These are phyloP conservation scores for Ophiostoma sp. DNA, from an alignment of 2,329 filamentous ascomycete genomes.

Conservation along the genomic window DNA sequence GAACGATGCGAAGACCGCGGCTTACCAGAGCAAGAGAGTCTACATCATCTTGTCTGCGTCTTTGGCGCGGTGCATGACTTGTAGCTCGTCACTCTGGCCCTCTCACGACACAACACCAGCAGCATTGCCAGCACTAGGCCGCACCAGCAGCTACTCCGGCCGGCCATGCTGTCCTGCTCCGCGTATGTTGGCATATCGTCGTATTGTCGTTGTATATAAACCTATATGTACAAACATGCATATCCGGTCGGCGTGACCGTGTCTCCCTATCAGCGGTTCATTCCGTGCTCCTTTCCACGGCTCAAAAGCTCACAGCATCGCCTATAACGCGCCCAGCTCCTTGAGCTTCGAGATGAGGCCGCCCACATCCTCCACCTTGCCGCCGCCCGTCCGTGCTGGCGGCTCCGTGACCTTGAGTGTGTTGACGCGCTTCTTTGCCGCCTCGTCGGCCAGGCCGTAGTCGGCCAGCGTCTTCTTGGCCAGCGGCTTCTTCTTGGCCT, in stretches of 20 bases:
- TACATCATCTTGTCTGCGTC: too few relatives aligned
- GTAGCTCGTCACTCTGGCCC: too few relatives aligned
- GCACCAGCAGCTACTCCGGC: background rate
- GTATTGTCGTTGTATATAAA: background rate
- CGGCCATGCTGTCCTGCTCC: too few relatives aligned
- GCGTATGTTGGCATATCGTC: background rate
- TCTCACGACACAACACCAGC: too few relatives aligned
- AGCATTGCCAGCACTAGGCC: too few relatives aligned
- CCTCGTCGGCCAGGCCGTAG: slow-evolving; percentile 69
- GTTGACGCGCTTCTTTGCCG: slow-evolving; percentile 72
- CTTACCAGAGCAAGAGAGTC: too few relatives aligned
- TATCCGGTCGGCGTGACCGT: background rate
- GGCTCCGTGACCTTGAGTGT: slow-evolving; percentile 89
- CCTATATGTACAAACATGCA: background rate
- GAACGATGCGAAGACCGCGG: too few relatives aligned
- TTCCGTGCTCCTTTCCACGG: background rate
- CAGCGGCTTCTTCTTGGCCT: slow-evolving; percentile 99
- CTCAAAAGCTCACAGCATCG: too few relatives aligned
- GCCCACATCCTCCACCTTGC: slow-evolving; percentile 96
- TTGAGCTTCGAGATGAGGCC: slow-evolving; percentile 91
- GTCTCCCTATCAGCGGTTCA: background rate
- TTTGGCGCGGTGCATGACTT: too few relatives aligned
- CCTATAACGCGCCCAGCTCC: slow-evolving; percentile 83
- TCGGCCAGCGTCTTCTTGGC: slow-evolving; percentile 86
- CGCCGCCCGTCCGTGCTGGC: slow-evolving; percentile 78